Percentiles rank a stretch among this genome's conserved stretches.
Evolutionary conservation across 2,329 filamentous ascomycete genomes (phyloP).

Genomic region (Xylaria arbuscula): DNA sequence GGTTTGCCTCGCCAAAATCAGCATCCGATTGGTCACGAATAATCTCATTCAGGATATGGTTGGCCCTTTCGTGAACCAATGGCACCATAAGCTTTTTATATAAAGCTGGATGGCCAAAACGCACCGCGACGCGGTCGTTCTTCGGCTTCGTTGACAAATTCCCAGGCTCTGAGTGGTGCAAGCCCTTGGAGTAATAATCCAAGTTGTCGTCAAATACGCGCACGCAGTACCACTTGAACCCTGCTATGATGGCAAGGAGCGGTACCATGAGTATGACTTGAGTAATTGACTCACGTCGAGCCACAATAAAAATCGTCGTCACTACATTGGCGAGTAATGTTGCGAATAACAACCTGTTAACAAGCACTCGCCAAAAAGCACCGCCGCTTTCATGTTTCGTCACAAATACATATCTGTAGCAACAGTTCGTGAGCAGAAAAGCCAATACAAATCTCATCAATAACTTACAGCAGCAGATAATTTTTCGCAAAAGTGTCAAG

Average conservation of each 20-base stretch:
- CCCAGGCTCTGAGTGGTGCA: slow-evolving; percentile 59
- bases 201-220: slow-evolving; percentile 74
- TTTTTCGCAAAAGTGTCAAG: slow-evolving; percentile 91
- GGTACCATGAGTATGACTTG: slow-evolving; percentile 76
- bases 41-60: slow-evolving; percentile 83
- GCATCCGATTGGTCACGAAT: slow-evolving; percentile 83
- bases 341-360: slow-evolving; percentile 70
- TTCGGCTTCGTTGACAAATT: slow-evolving; percentile 59
- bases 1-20: slow-evolving; percentile 68
- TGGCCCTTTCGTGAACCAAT: slow-evolving; percentile 91
- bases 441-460: background rate
- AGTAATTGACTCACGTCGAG: slow-evolving; percentile 65
- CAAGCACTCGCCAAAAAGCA: slow-evolving; percentile 87
- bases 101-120: slow-evolving; percentile 89
- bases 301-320: slow-evolving; percentile 71
- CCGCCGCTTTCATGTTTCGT: slow-evolving; percentile 96
- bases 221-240: slow-evolving; percentile 86
- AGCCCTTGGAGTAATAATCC: slow-evolving; percentile 70
- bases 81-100: slow-evolving; percentile 92
- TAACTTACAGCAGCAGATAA: slow-evolving; percentile 75
- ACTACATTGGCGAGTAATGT: slow-evolving; percentile 40
- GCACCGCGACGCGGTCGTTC: slow-evolving; percentile 75
- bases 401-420: slow-evolving; percentile 78
- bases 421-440: slow-evolving; percentile 12
- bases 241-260: slow-evolving; percentile 77